Percentiles rank a stretch among this genome's conserved stretches.
These are phyloP conservation scores for Sungouiella thailandica DNA, from an alignment of 805 yeast genomes.

Conservation along the genomic window DNA sequence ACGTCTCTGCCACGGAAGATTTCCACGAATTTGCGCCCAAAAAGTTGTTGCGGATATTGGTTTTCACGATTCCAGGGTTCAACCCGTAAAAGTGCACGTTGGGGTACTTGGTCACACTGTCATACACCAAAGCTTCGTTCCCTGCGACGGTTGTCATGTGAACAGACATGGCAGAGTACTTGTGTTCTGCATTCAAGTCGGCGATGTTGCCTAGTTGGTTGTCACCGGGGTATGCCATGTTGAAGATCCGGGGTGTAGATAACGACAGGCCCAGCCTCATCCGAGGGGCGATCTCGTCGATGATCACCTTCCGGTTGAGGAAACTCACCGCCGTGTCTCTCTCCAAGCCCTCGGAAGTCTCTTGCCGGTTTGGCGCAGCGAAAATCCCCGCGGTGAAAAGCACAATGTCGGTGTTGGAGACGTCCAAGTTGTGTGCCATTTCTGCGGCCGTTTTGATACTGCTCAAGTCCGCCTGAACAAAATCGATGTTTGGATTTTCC, in stretches of 20 bases:
- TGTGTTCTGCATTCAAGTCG: slow-evolving; percentile 29
- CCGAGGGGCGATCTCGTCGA: slow-evolving; percentile 20
- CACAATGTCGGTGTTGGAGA: slow-evolving; percentile 16
- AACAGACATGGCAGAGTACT: slow-evolving; percentile 21
- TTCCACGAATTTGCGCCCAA: slow-evolving; percentile 23
- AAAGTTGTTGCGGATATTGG: slow-evolving; percentile 29
- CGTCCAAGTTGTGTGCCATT: slow-evolving; percentile 14
- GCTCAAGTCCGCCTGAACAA: slow-evolving; percentile 26
- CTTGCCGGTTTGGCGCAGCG: slow-evolving; percentile 25
- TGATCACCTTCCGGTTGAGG: slow-evolving; percentile 28
- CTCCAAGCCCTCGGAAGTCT: slow-evolving; percentile 36
- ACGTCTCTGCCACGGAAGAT: slow-evolving; percentile 19
- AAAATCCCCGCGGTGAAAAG: slow-evolving; percentile 40
- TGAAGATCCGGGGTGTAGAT: slow-evolving; percentile 26
- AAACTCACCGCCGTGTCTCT: slow-evolving; percentile 31
- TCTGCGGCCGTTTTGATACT: slow-evolving; percentile 19
- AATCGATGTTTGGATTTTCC: slow-evolving; percentile 13
- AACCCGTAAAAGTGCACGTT: slow-evolving; percentile 28
- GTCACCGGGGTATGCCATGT: slow-evolving; percentile 38
- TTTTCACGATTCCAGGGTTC: slow-evolving; percentile 36
- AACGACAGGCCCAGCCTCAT: no score
- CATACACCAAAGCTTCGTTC: slow-evolving; percentile 31
- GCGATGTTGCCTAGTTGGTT: slow-evolving; percentile 24
- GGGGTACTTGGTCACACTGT: slow-evolving; percentile 12
- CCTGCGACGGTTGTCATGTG: slow-evolving; percentile 42